Evolutionary conservation across 345 rosid genomes (phyloP), one percentile per base, ranked within the genome.

Genomic region (Eucalyptus caleyi): DNA sequence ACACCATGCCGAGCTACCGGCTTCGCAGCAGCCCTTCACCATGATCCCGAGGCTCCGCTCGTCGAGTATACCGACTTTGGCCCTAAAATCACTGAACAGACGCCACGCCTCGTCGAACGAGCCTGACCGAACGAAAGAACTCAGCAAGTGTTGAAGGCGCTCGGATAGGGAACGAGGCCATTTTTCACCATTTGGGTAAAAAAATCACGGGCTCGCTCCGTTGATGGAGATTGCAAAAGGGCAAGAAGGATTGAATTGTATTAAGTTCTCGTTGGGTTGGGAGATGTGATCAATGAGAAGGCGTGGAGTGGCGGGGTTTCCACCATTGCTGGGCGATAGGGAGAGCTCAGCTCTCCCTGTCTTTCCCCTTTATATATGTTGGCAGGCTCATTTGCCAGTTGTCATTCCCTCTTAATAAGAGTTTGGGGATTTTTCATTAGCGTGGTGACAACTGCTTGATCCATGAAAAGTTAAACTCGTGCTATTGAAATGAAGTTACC

Each of bases 1-100:
- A 60, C 94, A 92, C 83, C 88, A 91, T 40, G 37, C 89, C 89
- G 93, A 87, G 89, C 94, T 93, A 40, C 99, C 95, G 50, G 92
- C 86, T 86, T 93, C 87, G 83, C 98, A 97, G 92, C 95, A 95
- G 42, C 96, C 95, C 92, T 96, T 97, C 23, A 94, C 94, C 92
- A 94, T 91, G 27, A 97, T 96, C 90, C 97, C 96, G 85, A 93
- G 95, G 89, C 96, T 97, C 86, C 95, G 92, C 47, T 88, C 92
- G 91, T 97, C 96, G 47, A 95, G 95, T 37, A 93, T 86, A 18
- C 82, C 49, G 54, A 94, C 94, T 90, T 49, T 91, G 8, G 56
- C 91, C 80, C 90, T 93, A 10, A 56, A 90, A 86, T 92, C 89
- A 37, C 87, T 88, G 89, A 95, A 93, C 91, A 95, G 65, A 21